Evolutionary conservation across 106 monocot species (phyloP).

Genomic region (Dendrobium catenatum): DNA sequence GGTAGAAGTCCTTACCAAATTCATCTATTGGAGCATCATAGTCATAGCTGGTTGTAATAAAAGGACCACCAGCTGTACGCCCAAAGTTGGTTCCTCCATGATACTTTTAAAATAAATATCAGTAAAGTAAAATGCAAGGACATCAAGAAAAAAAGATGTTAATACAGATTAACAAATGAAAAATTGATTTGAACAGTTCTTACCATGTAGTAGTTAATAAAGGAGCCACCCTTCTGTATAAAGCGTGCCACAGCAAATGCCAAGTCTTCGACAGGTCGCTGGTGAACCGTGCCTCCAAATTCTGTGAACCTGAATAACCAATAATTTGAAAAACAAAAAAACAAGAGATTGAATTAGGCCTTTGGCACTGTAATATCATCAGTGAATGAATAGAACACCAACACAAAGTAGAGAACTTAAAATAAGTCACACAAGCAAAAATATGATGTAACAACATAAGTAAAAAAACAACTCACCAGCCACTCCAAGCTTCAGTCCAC

Average conservation of each 20-base stretch:
- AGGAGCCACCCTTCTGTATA: constrained; percentile 86
- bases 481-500: constrained; percentile 99
- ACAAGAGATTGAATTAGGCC: neutral
- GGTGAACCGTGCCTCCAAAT: constrained; percentile 69
- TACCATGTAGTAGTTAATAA: constrained; percentile 96
- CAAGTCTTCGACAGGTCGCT: constrained; percentile 86
- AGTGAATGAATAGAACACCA: neutral
- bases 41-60: constrained; percentile 96
- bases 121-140: constrained; percentile 1
- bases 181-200: neutral
- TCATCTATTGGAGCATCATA: constrained; percentile 99
- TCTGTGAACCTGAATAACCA: constrained; percentile 69
- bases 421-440: too few relatives aligned
- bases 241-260: constrained; percentile 95
- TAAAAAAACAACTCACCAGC: constrained; percentile 54
- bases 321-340: neutral
- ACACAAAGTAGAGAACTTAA: neutral
- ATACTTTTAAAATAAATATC: constrained; percentile 47
- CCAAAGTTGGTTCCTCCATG: constrained; percentile 98
- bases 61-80: constrained; percentile 95
- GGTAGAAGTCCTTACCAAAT: constrained; percentile 45
- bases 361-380: neutral
- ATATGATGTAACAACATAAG: neutral
- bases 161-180: neutral
- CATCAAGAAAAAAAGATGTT: neutral